Conservation (phyloP, 108 stramenopile genomes). For the Cyclotella kingstonii region DNA sequence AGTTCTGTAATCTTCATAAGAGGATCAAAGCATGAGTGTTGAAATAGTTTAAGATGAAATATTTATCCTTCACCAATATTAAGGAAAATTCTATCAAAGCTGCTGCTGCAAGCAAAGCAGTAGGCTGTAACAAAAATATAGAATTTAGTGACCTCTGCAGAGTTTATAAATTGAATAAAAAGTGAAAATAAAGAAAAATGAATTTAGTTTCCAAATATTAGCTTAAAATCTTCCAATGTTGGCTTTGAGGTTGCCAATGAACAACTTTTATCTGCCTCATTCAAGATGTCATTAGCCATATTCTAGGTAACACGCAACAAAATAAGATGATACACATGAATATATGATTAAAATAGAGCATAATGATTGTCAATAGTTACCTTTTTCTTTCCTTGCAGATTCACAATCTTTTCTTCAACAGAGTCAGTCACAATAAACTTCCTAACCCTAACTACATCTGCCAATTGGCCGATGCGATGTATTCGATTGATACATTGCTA, state of each 20-base stretch:
- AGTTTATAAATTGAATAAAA: no score
- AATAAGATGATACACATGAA: not conserved
- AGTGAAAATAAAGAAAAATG: no score
- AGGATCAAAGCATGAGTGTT: no score
- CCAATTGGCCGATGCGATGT: slow-evolving; percentile 84
- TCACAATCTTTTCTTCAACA: slow-evolving; percentile 82
- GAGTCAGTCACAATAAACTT: slow-evolving; percentile 76
- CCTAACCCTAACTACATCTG: slow-evolving; percentile 66
- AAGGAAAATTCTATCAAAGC: no score
- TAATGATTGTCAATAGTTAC: slow-evolving; percentile 6
- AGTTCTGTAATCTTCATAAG: no score
- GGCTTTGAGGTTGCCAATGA: slow-evolving; percentile 45
- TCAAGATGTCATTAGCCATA: slow-evolving; percentile 64
- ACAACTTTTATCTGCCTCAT: slow-evolving; percentile 27
- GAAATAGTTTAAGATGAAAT: no score
- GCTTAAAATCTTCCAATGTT: slow-evolving; percentile 76
- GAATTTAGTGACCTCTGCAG: no score
- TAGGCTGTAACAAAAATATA: no score
- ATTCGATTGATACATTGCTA: slow-evolving; percentile 60
- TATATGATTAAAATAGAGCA: not conserved
- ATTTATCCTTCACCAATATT: no score
- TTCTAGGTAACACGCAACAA: slow-evolving; percentile 6
- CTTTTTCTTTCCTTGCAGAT: slow-evolving; percentile 74
- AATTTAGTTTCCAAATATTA: slow-evolving; percentile 51
- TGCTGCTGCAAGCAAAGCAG: no score